Conservation (phyloP, 1,139 yeast genomes). For the Oligophagozyma castellii region DNA sequence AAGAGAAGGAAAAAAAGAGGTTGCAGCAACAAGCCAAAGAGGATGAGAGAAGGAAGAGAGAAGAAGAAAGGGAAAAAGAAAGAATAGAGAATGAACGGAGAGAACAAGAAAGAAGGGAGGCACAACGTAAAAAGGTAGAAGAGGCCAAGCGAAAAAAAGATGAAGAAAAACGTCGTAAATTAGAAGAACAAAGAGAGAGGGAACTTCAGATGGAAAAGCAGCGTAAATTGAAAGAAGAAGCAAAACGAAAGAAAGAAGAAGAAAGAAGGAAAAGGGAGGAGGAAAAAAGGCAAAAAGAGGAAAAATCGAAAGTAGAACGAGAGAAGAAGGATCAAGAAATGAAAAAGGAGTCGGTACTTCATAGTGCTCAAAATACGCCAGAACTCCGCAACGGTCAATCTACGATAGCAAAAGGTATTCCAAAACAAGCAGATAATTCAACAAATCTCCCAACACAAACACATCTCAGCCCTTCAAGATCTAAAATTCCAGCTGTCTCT, state of each 20-base stretch:
- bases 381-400: too few relatives aligned
- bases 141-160: conserved; percentile 27
- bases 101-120: conserved; percentile 34
- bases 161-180: conserved; percentile 30
- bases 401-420: too few relatives aligned
- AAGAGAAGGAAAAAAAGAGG: conserved; percentile 69
- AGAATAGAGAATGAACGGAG: conserved; percentile 32
- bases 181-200: conserved; percentile 30
- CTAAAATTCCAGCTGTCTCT: too few relatives aligned
- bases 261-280: conserved; percentile 31
- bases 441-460: too few relatives aligned
- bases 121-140: conserved; percentile 26
- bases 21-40: conserved; percentile 63
- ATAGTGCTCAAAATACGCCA: too few relatives aligned
- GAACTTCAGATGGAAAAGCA: conserved; percentile 29
- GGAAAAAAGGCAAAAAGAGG: conserved; percentile 22
- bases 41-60: conserved; percentile 26
- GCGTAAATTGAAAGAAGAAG: conserved; percentile 27
- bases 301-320: conserved; percentile 23
- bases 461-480: too few relatives aligned
- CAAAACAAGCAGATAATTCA: too few relatives aligned
- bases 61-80: conserved; percentile 29
- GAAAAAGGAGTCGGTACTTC: conserved; percentile 26
- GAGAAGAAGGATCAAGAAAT: conserved; percentile 13
- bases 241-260: conserved; percentile 29